These are phyloP conservation scores for Blastomyces percursus DNA, from an alignment of 2,329 filamentous ascomycete species.

Conservation along the genomic window DNA sequence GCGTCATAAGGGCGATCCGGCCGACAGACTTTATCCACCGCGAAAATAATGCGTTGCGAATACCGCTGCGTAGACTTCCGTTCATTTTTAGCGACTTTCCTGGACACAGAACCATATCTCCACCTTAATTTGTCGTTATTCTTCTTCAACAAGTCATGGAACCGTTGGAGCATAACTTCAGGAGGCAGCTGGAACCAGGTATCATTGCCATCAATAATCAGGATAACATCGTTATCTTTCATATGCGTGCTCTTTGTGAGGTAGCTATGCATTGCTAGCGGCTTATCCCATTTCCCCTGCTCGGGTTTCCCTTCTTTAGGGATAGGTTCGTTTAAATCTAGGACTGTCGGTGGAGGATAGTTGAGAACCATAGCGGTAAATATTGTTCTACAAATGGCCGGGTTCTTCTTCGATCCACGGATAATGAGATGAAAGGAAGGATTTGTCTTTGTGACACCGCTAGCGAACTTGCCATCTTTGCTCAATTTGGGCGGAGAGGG, in stretches of 20 bases:
- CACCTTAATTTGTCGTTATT: constrained; percentile 43
- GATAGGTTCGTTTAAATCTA: constrained; percentile 32
- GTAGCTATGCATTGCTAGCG: constrained; percentile 39
- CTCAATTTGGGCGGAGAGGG: constrained; percentile 14
- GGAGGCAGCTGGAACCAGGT: constrained; percentile 56
- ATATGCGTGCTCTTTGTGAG: constrained; percentile 39
- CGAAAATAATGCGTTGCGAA: constrained; percentile 46
- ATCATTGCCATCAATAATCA: constrained; percentile 54
- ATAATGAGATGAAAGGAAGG: constrained; percentile 47
- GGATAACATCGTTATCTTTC: constrained; percentile 49
- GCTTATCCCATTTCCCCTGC: constrained; percentile 33
- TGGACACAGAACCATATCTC: constrained; percentile 37
- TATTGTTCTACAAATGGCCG: constrained; percentile 47
- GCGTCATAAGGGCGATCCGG: constrained; percentile 33
- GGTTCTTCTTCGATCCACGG: constrained; percentile 35
- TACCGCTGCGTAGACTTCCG: constrained; percentile 30
- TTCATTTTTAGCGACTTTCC: constrained; percentile 18
- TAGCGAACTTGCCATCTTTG: constrained; percentile 23
- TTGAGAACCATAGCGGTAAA: constrained; percentile 48
- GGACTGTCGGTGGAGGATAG: constrained; percentile 45
- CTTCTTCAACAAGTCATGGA: constrained; percentile 44
- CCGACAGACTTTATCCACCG: constrained; percentile 44
- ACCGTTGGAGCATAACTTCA: constrained; percentile 52
- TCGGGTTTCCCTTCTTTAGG: constrained; percentile 25
- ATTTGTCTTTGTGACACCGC: constrained; percentile 25